Base-by-base conservation (phyloP, 2,329 filamentous ascomycete genomes). In the Colletotrichum siamense region DNA sequence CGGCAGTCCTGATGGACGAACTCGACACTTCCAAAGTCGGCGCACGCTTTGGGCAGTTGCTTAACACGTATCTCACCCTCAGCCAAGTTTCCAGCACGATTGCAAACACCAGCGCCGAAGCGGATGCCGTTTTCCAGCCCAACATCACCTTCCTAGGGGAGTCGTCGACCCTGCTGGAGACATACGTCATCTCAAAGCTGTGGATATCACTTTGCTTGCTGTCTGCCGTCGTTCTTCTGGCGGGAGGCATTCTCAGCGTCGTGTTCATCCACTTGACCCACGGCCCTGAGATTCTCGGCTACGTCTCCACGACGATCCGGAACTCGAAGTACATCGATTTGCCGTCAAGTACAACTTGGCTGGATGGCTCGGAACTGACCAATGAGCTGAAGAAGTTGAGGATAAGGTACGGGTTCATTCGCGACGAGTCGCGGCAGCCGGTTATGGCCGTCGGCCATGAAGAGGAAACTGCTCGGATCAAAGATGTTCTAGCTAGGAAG, bases 11-110 rank as follows among this genome's bases (percentile, higher is more conserved):
- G 8, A 59, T 59, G 22, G 22, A 59, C 8, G 55, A 59, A 0
- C 22, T 59, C 15, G 55, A 59, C 55, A 28, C 13, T 0, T 28
- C 22, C 1, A 28, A 59, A 24, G 52, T 76, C 16, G 64, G 73
- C 7, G 5, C 34, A 10, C 69, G 73, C 6, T 30, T 76, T 5
- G 64, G 34, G 7, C 73, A 68, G 57, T 13, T 76, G 13, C 30
- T 76, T 9, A 72, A 66, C 39, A 63, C 63, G 13, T 68, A 73
- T n/a, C 24, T 67, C 2, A 24, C 74, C n/a, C 67, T 77, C 3
- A 69, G 68, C 32, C 73, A 76, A 32, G 32, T 39, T 10, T 68
- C 36, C 55, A 22, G 16, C 16, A 26, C 24, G 8, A 59, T 59
- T 16, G 26, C 55, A 0, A 28, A 59, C 24, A 28, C 55, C 55